A percentile compares a stretch with the other conserved stretches of the same genome.
Evolutionary conservation across 352 stramenopile species (phyloP).

Genomic region (Phytophthora hibernalis): DNA sequence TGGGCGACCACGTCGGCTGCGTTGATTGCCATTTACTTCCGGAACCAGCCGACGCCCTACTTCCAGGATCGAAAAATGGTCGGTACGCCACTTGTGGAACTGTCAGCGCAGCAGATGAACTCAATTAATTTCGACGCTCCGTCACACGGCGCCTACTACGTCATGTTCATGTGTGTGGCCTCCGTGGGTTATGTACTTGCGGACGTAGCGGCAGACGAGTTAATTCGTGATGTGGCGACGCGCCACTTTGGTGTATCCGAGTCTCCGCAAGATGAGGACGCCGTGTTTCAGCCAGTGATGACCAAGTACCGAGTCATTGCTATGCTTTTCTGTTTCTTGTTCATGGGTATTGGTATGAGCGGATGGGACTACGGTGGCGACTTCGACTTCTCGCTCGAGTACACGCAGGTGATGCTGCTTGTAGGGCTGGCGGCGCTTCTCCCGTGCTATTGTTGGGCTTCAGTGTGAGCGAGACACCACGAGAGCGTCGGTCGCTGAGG

Average conservation of each 20-base stretch:
- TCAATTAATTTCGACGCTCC: constrained; percentile 55
- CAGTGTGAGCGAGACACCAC: too few species aligned
- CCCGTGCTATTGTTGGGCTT: too few species aligned
- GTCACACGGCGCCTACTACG: constrained; percentile 50
- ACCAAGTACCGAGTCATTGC: not conserved
- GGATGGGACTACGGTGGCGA: not conserved
- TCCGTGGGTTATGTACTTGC: constrained; percentile 80
- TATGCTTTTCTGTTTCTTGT: not conserved
- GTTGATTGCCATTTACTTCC: constrained; percentile 44
- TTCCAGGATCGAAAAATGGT: constrained; percentile 46
- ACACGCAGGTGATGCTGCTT: too few species aligned
- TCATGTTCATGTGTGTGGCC: constrained; percentile 73
- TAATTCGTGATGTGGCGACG: constrained; percentile 27
- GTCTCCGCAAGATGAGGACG: not conserved
- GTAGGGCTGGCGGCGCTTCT: too few species aligned
- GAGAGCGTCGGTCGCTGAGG: too few species aligned
- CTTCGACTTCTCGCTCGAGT: too few species aligned
- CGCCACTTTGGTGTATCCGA: not conserved
- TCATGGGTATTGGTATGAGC: not conserved
- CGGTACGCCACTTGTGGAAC: constrained; percentile 29
- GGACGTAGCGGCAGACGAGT: constrained; percentile 75
- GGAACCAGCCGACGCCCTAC: constrained; percentile 53
- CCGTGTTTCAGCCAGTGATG: not conserved
- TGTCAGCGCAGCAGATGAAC: constrained; percentile 38
- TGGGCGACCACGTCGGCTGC: constrained; percentile 46